Evolutionary conservation across 2,329 filamentous ascomycete species (phyloP).

Genomic region (Cladosporium sp.): DNA sequence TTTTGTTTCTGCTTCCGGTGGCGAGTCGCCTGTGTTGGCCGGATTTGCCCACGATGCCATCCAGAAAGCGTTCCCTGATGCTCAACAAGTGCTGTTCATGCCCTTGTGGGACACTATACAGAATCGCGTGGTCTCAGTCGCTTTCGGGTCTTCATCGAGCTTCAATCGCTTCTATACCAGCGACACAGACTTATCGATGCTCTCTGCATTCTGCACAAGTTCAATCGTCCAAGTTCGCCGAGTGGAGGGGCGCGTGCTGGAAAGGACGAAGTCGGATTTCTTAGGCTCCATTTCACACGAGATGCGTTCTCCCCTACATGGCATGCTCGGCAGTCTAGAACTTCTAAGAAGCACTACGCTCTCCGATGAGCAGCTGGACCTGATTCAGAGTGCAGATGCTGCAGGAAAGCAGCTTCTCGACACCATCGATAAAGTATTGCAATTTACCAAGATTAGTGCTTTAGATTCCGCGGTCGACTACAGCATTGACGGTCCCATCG

Average conservation of each 20-base stretch:
- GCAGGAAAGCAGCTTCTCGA: constrained; percentile 38
- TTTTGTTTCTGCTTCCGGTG: too few species aligned
- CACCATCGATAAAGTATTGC: constrained; percentile 39
- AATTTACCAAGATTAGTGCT: constrained; percentile 35
- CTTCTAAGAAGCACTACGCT: constrained; percentile 44
- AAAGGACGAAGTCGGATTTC: constrained; percentile 37
- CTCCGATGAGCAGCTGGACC: constrained; percentile 19
- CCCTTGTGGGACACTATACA: constrained; percentile 7
- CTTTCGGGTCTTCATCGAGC: neutral
- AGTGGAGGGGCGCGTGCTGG: constrained; percentile 46
- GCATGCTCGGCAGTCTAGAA: constrained; percentile 32
- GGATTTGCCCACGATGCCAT: too few species aligned
- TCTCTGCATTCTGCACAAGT: constrained; percentile 47
- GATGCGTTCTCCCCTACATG: constrained; percentile 24
- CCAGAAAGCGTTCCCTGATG: neutral
- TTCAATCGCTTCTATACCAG: neutral
- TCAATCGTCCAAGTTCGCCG: constrained; percentile 55
- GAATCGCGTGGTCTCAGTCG: neutral
- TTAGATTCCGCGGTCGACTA: too few species aligned
- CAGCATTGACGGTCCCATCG: too few species aligned
- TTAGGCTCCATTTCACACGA: constrained; percentile 41
- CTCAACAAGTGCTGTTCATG: constrained; percentile 7
- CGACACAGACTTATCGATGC: neutral
- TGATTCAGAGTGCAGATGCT: constrained; percentile 25
- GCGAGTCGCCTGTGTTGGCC: too few species aligned